Evolutionary conservation across 1,284 basidiomycete species (phyloP).

Genomic region (Mrakiaceae sp.): DNA sequence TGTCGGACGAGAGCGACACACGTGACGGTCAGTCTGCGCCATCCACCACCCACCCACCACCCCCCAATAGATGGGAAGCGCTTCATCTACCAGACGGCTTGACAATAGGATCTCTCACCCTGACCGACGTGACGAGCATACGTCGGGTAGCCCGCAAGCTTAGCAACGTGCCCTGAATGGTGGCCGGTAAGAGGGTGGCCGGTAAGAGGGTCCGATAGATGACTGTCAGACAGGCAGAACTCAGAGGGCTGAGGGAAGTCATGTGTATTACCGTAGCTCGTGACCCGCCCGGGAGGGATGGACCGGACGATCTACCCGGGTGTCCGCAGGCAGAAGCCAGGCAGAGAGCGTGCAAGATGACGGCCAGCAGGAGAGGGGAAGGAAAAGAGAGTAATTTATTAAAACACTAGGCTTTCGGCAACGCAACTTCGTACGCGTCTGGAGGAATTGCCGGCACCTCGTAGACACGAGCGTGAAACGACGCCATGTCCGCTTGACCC

Average conservation of each 20-base stretch:
- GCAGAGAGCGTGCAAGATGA: background rate
- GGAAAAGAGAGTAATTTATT: background rate
- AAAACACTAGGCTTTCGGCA: background rate
- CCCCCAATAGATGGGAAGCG: no score
- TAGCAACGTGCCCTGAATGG: constrained; percentile 42
- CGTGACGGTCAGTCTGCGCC: background rate
- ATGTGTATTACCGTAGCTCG: background rate
- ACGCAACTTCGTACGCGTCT: no score
- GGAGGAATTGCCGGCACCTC: background rate
- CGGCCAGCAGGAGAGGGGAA: background rate
- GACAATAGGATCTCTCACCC: constrained; percentile 40
- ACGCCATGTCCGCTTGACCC: constrained; percentile 2
- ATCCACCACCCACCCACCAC: background rate
- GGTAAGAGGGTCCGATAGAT: background rate
- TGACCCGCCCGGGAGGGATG: background rate
- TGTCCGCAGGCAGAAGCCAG: background rate
- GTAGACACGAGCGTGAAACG: constrained; percentile 11
- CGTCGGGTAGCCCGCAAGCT: constrained; percentile 65
- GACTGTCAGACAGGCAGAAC: background rate
- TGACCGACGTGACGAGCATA: constrained; percentile 76
- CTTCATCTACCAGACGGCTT: background rate
- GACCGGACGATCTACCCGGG: constrained; percentile 2
- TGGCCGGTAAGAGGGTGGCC: background rate
- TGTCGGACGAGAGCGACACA: background rate
- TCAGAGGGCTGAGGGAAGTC: background rate